These are phyloP conservation scores for Amaranthus tricolor DNA, from an alignment of 179 eudicot species.

Conservation along the genomic window DNA sequence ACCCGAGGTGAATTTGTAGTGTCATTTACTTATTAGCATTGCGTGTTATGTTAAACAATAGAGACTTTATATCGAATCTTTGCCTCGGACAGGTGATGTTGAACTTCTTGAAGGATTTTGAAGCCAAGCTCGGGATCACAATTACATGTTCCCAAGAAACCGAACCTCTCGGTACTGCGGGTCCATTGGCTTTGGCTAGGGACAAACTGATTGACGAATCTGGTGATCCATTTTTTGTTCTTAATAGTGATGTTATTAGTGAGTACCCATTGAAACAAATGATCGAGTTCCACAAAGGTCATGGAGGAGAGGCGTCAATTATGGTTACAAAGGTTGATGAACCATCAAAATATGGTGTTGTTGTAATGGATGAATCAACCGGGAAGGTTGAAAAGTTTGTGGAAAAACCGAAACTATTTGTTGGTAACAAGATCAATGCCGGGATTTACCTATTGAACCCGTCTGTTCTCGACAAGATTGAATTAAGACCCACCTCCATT, in stretches of 20 bases:
- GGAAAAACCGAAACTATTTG: constrained; percentile 83
- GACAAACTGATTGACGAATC: constrained; percentile 74
- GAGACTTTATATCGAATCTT: not conserved
- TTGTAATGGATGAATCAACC: constrained; percentile 79
- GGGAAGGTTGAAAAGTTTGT: constrained; percentile 86
- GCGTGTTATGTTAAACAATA: not conserved
- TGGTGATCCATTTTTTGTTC: constrained; percentile 90
- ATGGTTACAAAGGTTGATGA: constrained; percentile 97
- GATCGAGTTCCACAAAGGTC: constrained; percentile 80
- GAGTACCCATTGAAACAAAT: constrained; percentile 83
- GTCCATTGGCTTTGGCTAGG: constrained; percentile 94
- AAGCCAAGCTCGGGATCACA: constrained; percentile 78
- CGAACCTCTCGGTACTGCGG: constrained; percentile 97
- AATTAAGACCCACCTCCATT: constrained; percentile 78
- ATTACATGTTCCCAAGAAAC: constrained; percentile 92
- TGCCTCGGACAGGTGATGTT: constrained; percentile 72
- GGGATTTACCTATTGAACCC: constrained; percentile 83
- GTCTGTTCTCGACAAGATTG: constrained; percentile 74
- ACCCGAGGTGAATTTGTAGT: constrained; percentile 59
- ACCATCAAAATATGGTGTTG: constrained; percentile 97
- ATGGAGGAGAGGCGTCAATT: constrained; percentile 89
- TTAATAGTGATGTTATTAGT: constrained; percentile 93
- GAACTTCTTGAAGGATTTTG: constrained; percentile 85
- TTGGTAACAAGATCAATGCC: constrained; percentile 90
- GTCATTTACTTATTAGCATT: not conserved